These are phyloP conservation scores for Candida ficus DNA, from an alignment of 805 yeast genomes.

Conservation along the genomic window DNA sequence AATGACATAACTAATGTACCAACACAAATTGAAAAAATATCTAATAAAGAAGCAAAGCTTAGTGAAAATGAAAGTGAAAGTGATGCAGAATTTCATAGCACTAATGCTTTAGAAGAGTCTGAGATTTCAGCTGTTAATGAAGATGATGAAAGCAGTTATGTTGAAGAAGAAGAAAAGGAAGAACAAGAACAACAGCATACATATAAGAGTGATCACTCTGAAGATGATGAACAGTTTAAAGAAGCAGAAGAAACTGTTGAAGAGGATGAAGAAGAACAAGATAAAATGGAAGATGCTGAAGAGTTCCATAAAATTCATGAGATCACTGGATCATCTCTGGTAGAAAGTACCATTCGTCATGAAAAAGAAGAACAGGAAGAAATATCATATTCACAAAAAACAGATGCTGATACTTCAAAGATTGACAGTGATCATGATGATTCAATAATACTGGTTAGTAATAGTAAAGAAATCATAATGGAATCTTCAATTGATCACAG, in stretches of 20 bases:
- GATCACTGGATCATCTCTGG: too few species aligned
- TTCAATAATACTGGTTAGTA: conserved; percentile 20
- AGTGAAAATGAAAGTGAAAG: neutral
- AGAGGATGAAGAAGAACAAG: conserved; percentile 1
- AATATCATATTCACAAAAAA: too few species aligned
- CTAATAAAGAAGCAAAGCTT: neutral
- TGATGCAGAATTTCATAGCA: neutral
- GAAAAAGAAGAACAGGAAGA: neutral
- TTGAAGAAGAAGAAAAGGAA: neutral
- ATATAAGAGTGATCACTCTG: too few species aligned
- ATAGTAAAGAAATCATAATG: conserved; percentile 14
- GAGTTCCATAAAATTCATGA: neutral
- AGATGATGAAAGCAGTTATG: neutral
- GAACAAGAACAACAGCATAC: too few species aligned
- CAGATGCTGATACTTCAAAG: too few species aligned
- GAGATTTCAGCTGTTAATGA: neutral
- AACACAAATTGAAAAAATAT: neutral
- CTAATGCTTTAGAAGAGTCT: neutral
- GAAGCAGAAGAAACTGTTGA: neutral
- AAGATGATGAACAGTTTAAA: too few species aligned
- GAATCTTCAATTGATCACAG: neutral
- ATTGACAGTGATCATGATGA: conserved; percentile 7
- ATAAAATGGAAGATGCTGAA: too few species aligned
- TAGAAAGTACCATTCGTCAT: too few species aligned
- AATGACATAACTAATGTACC: conserved; percentile 6